Base-by-base conservation (phyloP, 164 flowering plant genomes). In the Cinnamomum micranthum region DNA sequence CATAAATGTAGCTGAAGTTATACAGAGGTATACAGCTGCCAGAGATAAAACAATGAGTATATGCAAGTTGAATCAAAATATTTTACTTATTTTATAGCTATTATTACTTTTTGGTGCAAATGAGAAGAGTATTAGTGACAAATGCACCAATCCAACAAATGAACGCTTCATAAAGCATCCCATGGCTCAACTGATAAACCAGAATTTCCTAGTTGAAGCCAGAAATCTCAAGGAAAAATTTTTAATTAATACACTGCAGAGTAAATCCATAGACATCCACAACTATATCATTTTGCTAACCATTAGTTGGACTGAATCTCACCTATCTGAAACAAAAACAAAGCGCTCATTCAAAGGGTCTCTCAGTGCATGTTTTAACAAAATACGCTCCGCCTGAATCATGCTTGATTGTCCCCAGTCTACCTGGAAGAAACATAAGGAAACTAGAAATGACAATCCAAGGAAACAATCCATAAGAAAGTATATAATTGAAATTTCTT, bases 351-450 rank as follows among this genome's bases (percentile, higher is more conserved):
- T 95, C 31, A 76, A 74, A 76, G 90, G 83, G 82, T 93, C 98
- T 51, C 15, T 70, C n/a, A 93, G 86, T 68, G 99, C 98, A 86
- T 89, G 79, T 81, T 77, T 84, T 73, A 93, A 95, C 80, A 95
- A 84, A 74, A 93, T 77, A 70, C 93, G 94, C 82, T 95, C 98
- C 13, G 99, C 99, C 83, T 86, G 84, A 67, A 95, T 88, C 99
- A 95, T 95, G 82, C 85, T 93, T 75, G 97, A 90, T 80, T 82
- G 94, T 84, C 98, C 99, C 99, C 99, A 93, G 77, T 93, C 98
- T 83, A 95, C 97, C 99, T 95, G 92, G 76, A 79, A 77, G 28
- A 76, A 81, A 66, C 58, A 62, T 24, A 67, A 55, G 24, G 11
- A 23, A 63, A 65, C 59, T 67, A 31, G 22, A 73, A 75, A 58